Evolutionary conservation across 768 basidiomycete genomes (phyloP), one percentile per base, ranked within the genome.

Genomic region (Trametes punicea): DNA sequence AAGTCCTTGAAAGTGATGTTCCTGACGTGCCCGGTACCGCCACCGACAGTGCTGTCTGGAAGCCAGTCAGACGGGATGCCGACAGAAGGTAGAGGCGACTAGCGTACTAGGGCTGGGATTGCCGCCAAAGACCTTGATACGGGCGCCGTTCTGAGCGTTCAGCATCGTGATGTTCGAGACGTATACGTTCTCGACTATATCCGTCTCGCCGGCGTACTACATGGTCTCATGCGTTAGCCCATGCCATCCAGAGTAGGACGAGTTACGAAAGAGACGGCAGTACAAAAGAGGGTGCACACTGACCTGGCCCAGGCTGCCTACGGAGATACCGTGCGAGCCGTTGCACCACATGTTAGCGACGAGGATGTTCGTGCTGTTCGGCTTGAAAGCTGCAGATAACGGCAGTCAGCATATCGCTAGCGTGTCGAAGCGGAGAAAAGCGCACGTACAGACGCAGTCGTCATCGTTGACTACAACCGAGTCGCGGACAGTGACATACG

Each of bases 81-180:
- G 6, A 21, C 2, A 34, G 18, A 9, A 3, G 30, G 25, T 3
- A 29, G n/a, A n/a, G 18, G 2, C 11, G 23, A 15, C 2, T 18
- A 16, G 20, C 63, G 51, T 69, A 55, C 71, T 63, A 2, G 76
- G 67, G 49, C 70, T 64, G 6, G 77, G 74, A 25, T 70, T 72
- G 0, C 77, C 79, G 4, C 75, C 76, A 56, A 78, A 81, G 4
- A 75, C 75, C 65, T 81, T 81, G 70, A 80, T 79, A n/a, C 77
- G 73, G 0, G 77, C 78, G 1, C 77, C 79, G 55, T 80, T 78
- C 60, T 77, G 67, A 2, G 76, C 74, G 41, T 79, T 75, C 23
- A 70, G 59, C 74, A 79, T 77, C 21, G 70, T 68, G 31, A 80
- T 66, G 53, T 79, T 75, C 25, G 67, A 65, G 31, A 73, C 75